Evolutionary conservation across 1,284 basidiomycete species (phyloP), one percentile per base, ranked within the genome.

Genomic region (Cerrena zonata): DNA sequence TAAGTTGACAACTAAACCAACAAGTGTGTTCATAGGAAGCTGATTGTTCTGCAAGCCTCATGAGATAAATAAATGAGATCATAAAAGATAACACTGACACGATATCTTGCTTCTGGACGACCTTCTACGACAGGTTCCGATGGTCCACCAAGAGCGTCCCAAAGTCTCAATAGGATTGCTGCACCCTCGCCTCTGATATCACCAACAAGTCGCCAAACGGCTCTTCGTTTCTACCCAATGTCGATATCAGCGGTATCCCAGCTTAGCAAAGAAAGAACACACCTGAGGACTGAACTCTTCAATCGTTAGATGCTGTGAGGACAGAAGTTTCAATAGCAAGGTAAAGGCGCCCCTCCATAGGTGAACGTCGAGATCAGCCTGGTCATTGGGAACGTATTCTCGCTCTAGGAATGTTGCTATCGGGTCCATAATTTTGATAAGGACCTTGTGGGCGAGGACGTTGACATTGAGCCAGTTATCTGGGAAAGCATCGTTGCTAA

Each of bases 151-250:
- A 98, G 78, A 2, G 91, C 83, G 60, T 91, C 84, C 95, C 95
- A 99, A 2, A 96, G 71, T 49, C 79, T 82, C 25, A 88, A 69
- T 49, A 98, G 70, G 51, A 96, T 85, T n/a, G 80, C 74, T 1
- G 94, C 90, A 10, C 94, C 94, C 66, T 95, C 90, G 13, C 92
- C 93, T 27, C 95, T 82, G 59, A 97, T 84, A 68, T 99, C 95
- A 15, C 94, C 94, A 2, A 91, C 92, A 13, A 98, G 79, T 41
- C 93, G 83, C 95, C 95, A 98, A 13, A 96, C 91, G 1, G 94
- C 91, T 48, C 94, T 83, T 47, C 94, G 85, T 79, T 92, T 89
- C 88, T 97, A 62, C 52, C 21, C 51, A 54, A 30, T 58, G 51
- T 62, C 7, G 18, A 19, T 21, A 5, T 45, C 22, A 63, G 51